Evolutionary conservation across 768 basidiomycete genomes (phyloP).

Genomic region (Podaxis sp.): DNA sequence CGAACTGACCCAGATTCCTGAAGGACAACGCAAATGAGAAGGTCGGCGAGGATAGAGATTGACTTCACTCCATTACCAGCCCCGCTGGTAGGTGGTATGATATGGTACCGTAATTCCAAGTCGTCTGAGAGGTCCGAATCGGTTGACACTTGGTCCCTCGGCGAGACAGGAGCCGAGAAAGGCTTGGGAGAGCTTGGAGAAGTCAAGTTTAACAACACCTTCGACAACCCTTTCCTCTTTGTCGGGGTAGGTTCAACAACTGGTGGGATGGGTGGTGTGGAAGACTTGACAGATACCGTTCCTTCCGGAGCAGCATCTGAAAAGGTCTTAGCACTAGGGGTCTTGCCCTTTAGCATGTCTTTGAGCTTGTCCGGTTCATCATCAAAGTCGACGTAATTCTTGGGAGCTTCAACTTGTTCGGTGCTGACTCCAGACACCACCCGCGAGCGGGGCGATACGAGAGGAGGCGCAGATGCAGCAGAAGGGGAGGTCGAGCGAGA

Average conservation of each 20-base stretch:
- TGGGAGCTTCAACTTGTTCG: slow-evolving; percentile 75
- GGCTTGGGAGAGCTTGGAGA: slow-evolving; percentile 37
- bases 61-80: slow-evolving; percentile 40
- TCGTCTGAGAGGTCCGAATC: slow-evolving; percentile 25
- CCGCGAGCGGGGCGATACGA: slow-evolving; percentile 53
- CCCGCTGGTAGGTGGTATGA: slow-evolving; percentile 48
- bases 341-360: slow-evolving; percentile 62
- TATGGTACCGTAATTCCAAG: slow-evolving; percentile 38
- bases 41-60: slow-evolving; percentile 45
- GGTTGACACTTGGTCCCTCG: slow-evolving; percentile 26
- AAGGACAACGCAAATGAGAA: slow-evolving; percentile 48
- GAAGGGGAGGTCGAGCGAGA: slow-evolving; percentile 41
- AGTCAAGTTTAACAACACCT: slow-evolving; percentile 46
- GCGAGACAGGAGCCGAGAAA: slow-evolving; percentile 42
- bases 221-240: slow-evolving; percentile 36
- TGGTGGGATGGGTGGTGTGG: slow-evolving; percentile 27
- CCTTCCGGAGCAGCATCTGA: slow-evolving; percentile 25
- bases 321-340: slow-evolving; percentile 36
- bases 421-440: slow-evolving; percentile 72
- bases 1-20: slow-evolving; percentile 65
- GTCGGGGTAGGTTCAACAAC: slow-evolving; percentile 24
- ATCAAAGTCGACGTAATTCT: slow-evolving; percentile 79
- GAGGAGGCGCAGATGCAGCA: slow-evolving; percentile 43
- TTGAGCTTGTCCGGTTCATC: slow-evolving; percentile 78
- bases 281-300: slow-evolving; percentile 20